Conservation (phyloP, 2,329 filamentous ascomycete genomes). For the Juglanconis sp. region DNA sequence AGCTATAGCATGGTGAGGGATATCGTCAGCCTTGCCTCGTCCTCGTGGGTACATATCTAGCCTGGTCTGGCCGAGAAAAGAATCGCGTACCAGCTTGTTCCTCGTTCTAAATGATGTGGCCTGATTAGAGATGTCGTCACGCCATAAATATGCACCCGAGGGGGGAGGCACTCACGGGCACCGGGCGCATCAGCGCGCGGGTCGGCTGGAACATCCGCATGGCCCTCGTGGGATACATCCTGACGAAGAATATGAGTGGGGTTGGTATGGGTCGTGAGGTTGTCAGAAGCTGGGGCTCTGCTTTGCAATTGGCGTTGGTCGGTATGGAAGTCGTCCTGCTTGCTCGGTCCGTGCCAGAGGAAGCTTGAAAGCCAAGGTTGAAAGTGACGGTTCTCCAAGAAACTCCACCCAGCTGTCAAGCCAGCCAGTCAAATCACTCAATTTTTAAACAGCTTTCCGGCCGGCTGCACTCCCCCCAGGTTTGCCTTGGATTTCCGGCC, state of each 20-base stretch:
- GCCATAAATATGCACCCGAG: not conserved
- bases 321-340: constrained; percentile 8
- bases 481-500: constrained; percentile 10
- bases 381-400: constrained; percentile 3
- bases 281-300: constrained; percentile 17
- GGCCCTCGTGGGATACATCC: constrained; percentile 64
- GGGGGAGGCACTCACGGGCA: constrained; percentile 61
- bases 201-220: constrained; percentile 67
- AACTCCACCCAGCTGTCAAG: constrained; percentile 12
- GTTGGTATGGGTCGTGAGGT: constrained; percentile 18
- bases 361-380: not conserved
- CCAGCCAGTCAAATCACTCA: constrained; percentile 19
- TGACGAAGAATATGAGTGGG: constrained; percentile 32
- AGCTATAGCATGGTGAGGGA: constrained; percentile 50
- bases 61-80: constrained; percentile 1
- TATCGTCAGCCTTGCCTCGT: constrained; percentile 8
- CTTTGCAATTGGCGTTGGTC: constrained; percentile 13
- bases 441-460: constrained; percentile 10
- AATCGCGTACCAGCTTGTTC: constrained; percentile 62
- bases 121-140: constrained; percentile 28
- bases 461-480: not conserved
- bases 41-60: not conserved
- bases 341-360: constrained; percentile 11
- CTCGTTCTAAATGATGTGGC: constrained; percentile 52
- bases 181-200: constrained; percentile 63